Base-by-base conservation (phyloP, 345 rosid species). In the Anastatica hierochuntica region DNA sequence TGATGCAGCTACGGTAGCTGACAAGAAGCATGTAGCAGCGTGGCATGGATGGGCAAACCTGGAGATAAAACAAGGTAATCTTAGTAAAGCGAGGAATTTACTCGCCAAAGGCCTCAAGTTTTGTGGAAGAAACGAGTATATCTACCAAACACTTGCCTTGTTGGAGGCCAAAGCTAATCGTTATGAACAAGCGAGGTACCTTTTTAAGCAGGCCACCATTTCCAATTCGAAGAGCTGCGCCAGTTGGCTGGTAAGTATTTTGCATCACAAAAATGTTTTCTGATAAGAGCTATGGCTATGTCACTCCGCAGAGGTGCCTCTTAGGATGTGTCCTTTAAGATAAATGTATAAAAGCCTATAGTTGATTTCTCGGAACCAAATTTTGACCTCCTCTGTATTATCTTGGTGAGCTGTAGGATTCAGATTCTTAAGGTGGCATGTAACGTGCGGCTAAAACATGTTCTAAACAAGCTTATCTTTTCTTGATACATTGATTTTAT, bases 11-110 rank as follows among this genome's bases (percentile, higher is more conserved):
- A 92, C 95, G 0, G 95, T 92, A 49, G 98, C 96, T 46, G 94
- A 92, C 59, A 88, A 81, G 74, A 77, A 72, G 51, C 98, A 92
- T 58, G 53, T 79, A 33, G 96, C 95, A 67, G 94, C 94, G 7
- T 92, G 98, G 98, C 98, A 92, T 66, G 98, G 96, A 46, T 92
- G 95, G 98, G 96, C 96, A 35, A 82, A 88, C 67, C 69, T 92
- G 47, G 98, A 92, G 84, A 77, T 88, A 27, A 83, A 88, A 62
- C 90, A 81, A 62, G 95, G 94, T 35, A 92, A 85, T 67, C 65
- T 88, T 48, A 92, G 78, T 74, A 92, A 88, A 72, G 98, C 96
- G 2, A 84, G 98, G 67, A 84, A 92, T 30, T 67, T 92, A 26
- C 96, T 92, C 30, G 83, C 83, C 27, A 88, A 85, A 69, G 98